A percentile compares a stretch with the other conserved stretches of the same genome.
Conservation (phyloP, 208 protist species). For the Trypanosoma lewisi region DNA sequence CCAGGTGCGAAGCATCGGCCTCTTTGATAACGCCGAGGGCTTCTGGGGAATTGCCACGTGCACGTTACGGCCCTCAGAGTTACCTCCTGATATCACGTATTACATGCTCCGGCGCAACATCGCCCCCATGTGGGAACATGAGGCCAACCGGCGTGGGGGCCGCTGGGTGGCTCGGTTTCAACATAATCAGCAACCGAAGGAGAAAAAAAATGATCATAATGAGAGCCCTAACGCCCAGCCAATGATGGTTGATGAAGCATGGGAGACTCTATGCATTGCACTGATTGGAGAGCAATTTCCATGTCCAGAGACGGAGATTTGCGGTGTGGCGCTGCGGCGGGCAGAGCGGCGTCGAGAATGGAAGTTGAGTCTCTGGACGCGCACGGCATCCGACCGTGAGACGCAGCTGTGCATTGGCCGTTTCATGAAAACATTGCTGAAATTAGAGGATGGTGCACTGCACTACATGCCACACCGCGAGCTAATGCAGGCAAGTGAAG, state of each 20-base stretch:
- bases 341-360: constrained; percentile 53
- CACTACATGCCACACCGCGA: constrained; percentile 72
- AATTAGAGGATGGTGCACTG: constrained; percentile 35
- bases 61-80: constrained; percentile 68
- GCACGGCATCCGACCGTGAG: constrained; percentile 58
- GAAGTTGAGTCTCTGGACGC: constrained; percentile 87
- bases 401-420: constrained; percentile 64
- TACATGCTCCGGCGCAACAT: constrained; percentile 89
- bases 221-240: neutral
- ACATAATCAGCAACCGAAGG: constrained; percentile 16
- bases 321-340: constrained; percentile 70
- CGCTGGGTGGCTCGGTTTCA: constrained; percentile 81
- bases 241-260: constrained; percentile 62
- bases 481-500: constrained; percentile 75
- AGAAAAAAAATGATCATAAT: neutral
- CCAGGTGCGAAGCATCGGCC: constrained; percentile 71
- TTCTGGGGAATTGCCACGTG: constrained; percentile 84
- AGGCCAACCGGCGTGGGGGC: constrained; percentile 84
- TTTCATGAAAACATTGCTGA: constrained; percentile 54
- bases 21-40: constrained; percentile 88
- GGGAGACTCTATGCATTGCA: constrained; percentile 72
- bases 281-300: constrained; percentile 83
- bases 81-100: constrained; percentile 73
- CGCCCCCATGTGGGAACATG: constrained; percentile 91
- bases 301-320: constrained; percentile 79